These are phyloP conservation scores for Arachis stenosperma DNA, from an alignment of 306 rosid genomes.

Conservation along the genomic window DNA sequence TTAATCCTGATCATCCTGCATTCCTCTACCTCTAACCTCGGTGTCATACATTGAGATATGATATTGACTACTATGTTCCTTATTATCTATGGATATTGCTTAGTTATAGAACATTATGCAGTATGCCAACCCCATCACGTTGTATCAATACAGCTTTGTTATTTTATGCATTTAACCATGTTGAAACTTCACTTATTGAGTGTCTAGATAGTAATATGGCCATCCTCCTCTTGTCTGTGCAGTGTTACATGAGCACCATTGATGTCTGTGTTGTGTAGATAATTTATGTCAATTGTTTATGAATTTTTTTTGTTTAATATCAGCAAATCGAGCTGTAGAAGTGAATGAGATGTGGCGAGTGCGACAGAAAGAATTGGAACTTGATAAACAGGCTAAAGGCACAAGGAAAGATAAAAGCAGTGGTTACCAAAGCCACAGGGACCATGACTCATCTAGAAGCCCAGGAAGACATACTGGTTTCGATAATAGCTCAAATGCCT, in stretches of 20 bases:
- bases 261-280: background rate
- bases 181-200: background rate
- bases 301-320: conserved; percentile 10
- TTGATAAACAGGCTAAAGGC: conserved; percentile 62
- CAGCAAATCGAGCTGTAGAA: conserved; percentile 86
- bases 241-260: background rate
- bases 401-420: conserved; percentile 45
- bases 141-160: background rate
- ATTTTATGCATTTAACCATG: background rate
- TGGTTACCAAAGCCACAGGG: conserved; percentile 35
- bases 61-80: too few relatives aligned
- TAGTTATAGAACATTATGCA: too few relatives aligned
- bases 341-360: conserved; percentile 89
- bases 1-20: too few relatives aligned
- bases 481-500: conserved; percentile 39
- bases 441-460: conserved; percentile 33
- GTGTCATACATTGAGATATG: too few relatives aligned
- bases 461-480: conserved; percentile 32
- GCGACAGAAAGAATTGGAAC: conserved; percentile 64
- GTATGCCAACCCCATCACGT: too few relatives aligned
- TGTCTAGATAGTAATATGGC: conserved; percentile 5
- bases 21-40: too few relatives aligned
- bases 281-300: conserved; percentile 14
- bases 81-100: too few relatives aligned
- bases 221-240: background rate